phyloP scores from a whole-genome alignment of 192 early-diverging fungal genomes.

The Mortierella claussenii region DNA sequence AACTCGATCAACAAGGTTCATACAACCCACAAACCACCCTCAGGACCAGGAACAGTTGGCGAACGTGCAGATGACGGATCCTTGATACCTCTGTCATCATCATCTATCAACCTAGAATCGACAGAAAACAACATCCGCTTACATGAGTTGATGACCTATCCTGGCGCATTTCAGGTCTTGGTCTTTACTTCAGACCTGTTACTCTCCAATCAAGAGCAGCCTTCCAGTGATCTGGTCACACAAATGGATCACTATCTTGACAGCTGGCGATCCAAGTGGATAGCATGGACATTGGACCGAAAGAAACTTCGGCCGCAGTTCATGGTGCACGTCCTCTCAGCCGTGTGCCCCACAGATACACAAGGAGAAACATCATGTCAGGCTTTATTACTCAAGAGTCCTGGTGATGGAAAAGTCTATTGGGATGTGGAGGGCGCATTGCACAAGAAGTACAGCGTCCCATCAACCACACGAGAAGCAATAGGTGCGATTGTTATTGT shows the following conservation, averaged over 20 bases:
- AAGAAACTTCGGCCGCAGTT: too few relatives aligned
- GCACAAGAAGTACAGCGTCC: constrained; percentile 9
- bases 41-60: not conserved
- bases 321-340: too few relatives aligned
- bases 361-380: too few relatives aligned
- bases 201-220: too few relatives aligned
- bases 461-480: not conserved
- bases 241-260: too few relatives aligned
- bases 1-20: constrained; percentile 5
- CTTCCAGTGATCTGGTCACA: too few relatives aligned
- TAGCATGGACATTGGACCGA: too few relatives aligned
- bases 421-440: not conserved
- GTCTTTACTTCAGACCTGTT: constrained; percentile 13
- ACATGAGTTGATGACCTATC: not conserved
- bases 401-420: constrained; percentile 12
- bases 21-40: not conserved
- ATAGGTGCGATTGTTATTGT: constrained; percentile 18
- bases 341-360: too few relatives aligned
- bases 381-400: not conserved
- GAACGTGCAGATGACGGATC: constrained; percentile 4
- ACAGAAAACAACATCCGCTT: not conserved
- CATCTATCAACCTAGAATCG: too few relatives aligned
- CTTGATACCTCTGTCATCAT: too few relatives aligned
- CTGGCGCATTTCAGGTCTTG: constrained; percentile 15
- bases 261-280: too few relatives aligned